These are phyloP conservation scores for Scedosporium aurantiacum DNA, from an alignment of 2,329 filamentous ascomycete species.

Conservation along the genomic window DNA sequence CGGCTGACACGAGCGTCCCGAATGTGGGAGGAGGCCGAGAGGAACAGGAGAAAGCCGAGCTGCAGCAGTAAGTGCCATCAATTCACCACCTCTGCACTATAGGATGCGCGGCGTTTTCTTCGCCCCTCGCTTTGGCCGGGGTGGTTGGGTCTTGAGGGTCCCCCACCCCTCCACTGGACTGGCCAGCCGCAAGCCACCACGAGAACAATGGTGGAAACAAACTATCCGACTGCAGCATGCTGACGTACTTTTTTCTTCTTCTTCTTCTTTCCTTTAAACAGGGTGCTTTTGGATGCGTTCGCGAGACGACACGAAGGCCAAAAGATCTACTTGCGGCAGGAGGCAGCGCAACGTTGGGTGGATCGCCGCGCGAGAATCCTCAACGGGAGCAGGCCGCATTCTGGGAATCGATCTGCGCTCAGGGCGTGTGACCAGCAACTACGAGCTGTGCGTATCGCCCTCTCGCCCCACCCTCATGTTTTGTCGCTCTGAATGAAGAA, in stretches of 20 bases:
- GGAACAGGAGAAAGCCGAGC: slow-evolving; percentile 50
- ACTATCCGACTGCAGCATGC: neutral
- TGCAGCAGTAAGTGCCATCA: slow-evolving; percentile 44
- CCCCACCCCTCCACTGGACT: neutral
- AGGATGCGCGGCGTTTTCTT: neutral
- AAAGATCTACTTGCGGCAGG: slow-evolving; percentile 53
- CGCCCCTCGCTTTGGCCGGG: neutral
- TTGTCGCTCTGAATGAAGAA: neutral
- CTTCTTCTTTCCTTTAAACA: slow-evolving; percentile 2
- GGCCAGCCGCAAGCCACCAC: too few species aligned
- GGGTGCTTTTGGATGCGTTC: slow-evolving; percentile 49
- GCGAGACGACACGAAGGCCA: slow-evolving; percentile 51
- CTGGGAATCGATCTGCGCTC: slow-evolving; percentile 36
- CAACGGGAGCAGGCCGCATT: slow-evolving; percentile 36
- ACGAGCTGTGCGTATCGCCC: slow-evolving; percentile 35
- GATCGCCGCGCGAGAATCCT: slow-evolving; percentile 42
- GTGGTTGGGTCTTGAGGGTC: neutral
- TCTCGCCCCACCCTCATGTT: neutral
- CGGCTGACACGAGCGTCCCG: slow-evolving; percentile 50
- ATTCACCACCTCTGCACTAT: neutral
- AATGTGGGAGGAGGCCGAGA: slow-evolving; percentile 39
- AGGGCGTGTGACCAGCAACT: slow-evolving; percentile 45
- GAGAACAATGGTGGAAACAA: too few species aligned
- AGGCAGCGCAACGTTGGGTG: slow-evolving; percentile 49
- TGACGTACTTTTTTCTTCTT: slow-evolving; percentile 9